Conservation (phyloP, 2,329 filamentous ascomycete genomes). For the Fusarium liriodendri region DNA sequence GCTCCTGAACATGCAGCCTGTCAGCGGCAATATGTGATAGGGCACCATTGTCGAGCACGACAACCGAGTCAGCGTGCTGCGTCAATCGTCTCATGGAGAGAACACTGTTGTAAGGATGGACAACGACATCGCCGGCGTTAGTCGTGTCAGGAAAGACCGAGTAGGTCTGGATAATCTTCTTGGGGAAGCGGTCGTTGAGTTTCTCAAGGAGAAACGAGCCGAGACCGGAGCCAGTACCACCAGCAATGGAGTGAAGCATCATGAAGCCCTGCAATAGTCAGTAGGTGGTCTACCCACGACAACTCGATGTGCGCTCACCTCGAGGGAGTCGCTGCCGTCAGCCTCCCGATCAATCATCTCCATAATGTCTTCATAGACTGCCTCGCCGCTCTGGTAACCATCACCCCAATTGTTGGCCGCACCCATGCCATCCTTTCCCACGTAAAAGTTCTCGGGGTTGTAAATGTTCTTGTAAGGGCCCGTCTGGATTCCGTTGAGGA, state of each 20-base stretch:
- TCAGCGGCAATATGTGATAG: constrained; percentile 94
- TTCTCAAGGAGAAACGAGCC: constrained; percentile 95
- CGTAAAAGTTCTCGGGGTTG: constrained; percentile 99
- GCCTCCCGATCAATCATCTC: constrained; percentile 99
- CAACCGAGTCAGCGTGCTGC: constrained; percentile 96
- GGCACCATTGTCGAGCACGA: constrained; percentile 96
- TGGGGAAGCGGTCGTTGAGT: constrained; percentile 96
- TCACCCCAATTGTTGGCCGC: constrained; percentile 99
- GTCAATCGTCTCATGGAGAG: constrained; percentile 91
- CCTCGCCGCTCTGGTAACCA: constrained; percentile 92
- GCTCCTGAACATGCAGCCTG: constrained; percentile 92
- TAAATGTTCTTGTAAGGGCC: constrained; percentile 98
- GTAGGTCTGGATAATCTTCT: constrained; percentile 99
- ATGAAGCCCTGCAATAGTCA: constrained; percentile 80
- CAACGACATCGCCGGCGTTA: constrained; percentile 88
- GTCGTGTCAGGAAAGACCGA: constrained; percentile 97
- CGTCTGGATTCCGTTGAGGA: constrained; percentile 92
- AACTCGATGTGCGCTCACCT: constrained; percentile 57
- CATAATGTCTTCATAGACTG: constrained; percentile 95
- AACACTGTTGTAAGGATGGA: constrained; percentile 98
- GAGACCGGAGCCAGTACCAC: constrained; percentile 94
- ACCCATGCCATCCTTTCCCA: constrained; percentile 92
- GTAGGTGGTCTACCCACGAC: background rate
- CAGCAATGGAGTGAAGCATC: constrained; percentile 97
- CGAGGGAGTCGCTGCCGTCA: constrained; percentile 95